These are phyloP conservation scores for Pythium phragmitis DNA, from an alignment of 352 stramenopile species.

Conservation along the genomic window DNA sequence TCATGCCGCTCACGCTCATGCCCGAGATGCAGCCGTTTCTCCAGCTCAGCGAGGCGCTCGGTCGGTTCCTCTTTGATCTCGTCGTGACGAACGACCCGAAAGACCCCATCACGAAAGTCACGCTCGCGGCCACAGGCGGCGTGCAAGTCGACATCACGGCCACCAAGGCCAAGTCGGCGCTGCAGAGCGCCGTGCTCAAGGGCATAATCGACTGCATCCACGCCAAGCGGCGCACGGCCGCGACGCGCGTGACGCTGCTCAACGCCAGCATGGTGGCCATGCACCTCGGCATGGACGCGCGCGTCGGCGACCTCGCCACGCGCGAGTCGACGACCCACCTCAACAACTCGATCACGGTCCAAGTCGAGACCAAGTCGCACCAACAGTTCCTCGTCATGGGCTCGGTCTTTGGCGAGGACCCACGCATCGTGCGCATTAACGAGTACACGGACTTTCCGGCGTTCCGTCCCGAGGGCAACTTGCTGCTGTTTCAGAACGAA, in stretches of 20 bases:
- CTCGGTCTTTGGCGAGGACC: conserved; percentile 82
- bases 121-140: conserved; percentile 58
- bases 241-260: conserved; percentile 47
- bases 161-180: conserved; percentile 61
- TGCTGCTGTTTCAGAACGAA: conserved; percentile 85
- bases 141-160: conserved; percentile 77
- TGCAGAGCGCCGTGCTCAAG: conserved; percentile 77
- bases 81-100: conserved; percentile 60
- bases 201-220: conserved; percentile 66
- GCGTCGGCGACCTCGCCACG: conserved; percentile 54
- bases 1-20: conserved; percentile 74
- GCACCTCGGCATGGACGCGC: conserved; percentile 76
- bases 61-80: conserved; percentile 69
- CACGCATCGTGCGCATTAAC: conserved; percentile 75
- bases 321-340: conserved; percentile 49
- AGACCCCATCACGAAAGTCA: conserved; percentile 64
- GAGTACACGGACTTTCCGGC: conserved; percentile 84
- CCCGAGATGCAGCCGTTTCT: conserved; percentile 86
- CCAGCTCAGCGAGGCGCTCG: conserved; percentile 64
- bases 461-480: conserved; percentile 74
- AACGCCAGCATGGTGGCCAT: conserved; percentile 74
- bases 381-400: conserved; percentile 63
- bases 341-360: conserved; percentile 76
- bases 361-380: conserved; percentile 64
- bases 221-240: conserved; percentile 23